Conservation (phyloP, 78 protist species). For the Chrysochromulina tobinii region DNA sequence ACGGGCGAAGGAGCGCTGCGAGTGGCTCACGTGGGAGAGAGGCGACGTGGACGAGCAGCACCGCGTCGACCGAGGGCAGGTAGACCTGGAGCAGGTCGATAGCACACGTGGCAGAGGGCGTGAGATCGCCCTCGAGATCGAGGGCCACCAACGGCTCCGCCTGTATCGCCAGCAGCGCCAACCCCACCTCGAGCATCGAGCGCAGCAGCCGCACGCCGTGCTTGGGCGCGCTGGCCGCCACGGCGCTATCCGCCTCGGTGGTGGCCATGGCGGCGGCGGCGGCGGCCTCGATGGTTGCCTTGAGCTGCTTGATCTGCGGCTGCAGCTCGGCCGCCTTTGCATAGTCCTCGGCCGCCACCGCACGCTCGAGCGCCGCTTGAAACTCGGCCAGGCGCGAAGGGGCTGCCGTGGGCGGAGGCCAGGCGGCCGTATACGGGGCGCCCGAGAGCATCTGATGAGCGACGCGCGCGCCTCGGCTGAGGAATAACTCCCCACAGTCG, state of each 20-base stretch:
- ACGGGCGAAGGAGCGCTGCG: background rate
- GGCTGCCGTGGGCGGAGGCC: too few relatives aligned
- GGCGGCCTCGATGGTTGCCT: background rate
- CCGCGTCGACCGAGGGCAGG: background rate
- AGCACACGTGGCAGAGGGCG: background rate
- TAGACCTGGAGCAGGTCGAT: background rate
- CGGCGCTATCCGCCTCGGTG: background rate
- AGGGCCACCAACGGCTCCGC: background rate
- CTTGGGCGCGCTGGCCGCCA: background rate
- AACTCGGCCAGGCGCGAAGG: too few relatives aligned
- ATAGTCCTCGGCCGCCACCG: background rate
- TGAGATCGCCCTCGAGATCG: background rate
- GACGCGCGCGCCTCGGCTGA: too few relatives aligned
- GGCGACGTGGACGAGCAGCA: background rate
- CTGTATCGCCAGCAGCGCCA: background rate
- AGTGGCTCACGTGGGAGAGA: background rate
- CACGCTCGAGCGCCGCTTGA: too few relatives aligned
- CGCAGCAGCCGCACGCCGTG: conserved; percentile 9
- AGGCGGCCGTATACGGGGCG: too few relatives aligned
- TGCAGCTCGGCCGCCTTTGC: background rate
- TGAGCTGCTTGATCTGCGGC: background rate
- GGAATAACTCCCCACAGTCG: too few relatives aligned
- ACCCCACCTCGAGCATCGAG: background rate
- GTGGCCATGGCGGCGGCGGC: background rate
- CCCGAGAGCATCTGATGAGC: too few relatives aligned